Base-by-base conservation (phyloP, 352 stramenopile species). In the Globisporangium nunn region DNA sequence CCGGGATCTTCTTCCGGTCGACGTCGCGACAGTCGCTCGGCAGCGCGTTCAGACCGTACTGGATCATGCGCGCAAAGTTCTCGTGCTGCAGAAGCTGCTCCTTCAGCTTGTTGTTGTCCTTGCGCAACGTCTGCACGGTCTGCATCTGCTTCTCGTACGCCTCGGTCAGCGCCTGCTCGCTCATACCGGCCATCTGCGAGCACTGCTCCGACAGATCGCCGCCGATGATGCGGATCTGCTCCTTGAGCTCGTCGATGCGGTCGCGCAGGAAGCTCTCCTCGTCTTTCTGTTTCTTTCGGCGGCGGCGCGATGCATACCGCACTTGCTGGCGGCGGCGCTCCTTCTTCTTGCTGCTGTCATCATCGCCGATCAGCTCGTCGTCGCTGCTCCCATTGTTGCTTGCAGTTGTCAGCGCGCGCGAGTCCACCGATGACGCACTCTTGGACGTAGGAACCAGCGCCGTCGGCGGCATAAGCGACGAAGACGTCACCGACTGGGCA, bases 31-130 rank as follows among this genome's bases (percentile, higher is more conserved):
- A 88, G 64, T 91, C 81, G 58, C 76, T 88, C 31, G 81, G 81
- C 51, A 91, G 61, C 44, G 78, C 76, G 50, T 91, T 88, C 41
- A 92, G 70, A 28, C 82, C 82, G 56, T 88, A 86, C 71, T 92
- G 82, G 61, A 92, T 88, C 78, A 90, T 87, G 35, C 82, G 76
- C 33, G 80, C 82, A 63, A 90, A 92, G 64, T 90, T 87, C 65
- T 92, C 82, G 66, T 92, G 82, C 56, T 90, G 82, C 59, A 88
- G 46, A 31, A 92, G 50, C 65, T 90, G 78, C 58, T 88, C 80
- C 67, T 90, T 90, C 45, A 89, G 66, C 67, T 88, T 85, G 64
- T 90, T 87, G 74, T 92, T 90, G 68, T 92, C 81, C 61, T 85
- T 83, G 62, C 79, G 78, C 51, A 92, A 66, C 15, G 72, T 87